Conservation (phyloP, 352 stramenopile genomes). For the Phytophthora litchii region DNA sequence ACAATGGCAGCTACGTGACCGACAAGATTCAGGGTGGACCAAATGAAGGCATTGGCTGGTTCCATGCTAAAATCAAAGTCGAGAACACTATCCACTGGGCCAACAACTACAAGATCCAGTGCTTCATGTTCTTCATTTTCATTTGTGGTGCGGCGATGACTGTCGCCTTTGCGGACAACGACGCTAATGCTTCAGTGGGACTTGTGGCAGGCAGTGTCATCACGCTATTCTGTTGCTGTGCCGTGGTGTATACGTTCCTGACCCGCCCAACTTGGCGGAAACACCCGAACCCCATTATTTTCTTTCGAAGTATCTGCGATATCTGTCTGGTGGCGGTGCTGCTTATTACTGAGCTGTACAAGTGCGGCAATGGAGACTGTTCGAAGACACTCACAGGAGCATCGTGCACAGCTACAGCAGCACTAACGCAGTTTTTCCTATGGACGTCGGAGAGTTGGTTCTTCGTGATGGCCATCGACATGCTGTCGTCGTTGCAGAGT, state of each 20-base stretch:
- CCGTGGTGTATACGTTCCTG: constrained; percentile 82
- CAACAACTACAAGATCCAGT: constrained; percentile 91
- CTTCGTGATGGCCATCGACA: constrained; percentile 90
- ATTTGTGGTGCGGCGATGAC: constrained; percentile 58
- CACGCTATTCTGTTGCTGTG: constrained; percentile 72
- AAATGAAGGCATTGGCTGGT: constrained; percentile 79
- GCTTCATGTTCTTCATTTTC: constrained; percentile 78
- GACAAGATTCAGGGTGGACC: constrained; percentile 57
- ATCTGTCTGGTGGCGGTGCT: constrained; percentile 81
- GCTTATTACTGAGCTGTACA: constrained; percentile 83
- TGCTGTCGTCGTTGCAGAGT: constrained; percentile 85
- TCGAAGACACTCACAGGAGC: constrained; percentile 38
- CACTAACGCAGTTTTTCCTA: constrained; percentile 87
- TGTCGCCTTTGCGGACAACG: constrained; percentile 67
- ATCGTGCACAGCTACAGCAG: constrained; percentile 69
- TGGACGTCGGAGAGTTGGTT: constrained; percentile 90
- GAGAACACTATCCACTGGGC: constrained; percentile 85
- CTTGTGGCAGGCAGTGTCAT: constrained; percentile 77
- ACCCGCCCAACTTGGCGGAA: constrained; percentile 83
- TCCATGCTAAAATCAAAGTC: constrained; percentile 88
- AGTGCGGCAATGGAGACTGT: constrained; percentile 60
- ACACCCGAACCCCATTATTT: constrained; percentile 89
- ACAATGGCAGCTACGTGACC: constrained; percentile 71
- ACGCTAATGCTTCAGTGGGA: constrained; percentile 62
- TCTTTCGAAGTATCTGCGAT: constrained; percentile 86